Percentiles rank a stretch among this genome's conserved stretches.
Conservation (phyloP, 352 stramenopile species). For the Globisporangium cystogenes region DNA sequence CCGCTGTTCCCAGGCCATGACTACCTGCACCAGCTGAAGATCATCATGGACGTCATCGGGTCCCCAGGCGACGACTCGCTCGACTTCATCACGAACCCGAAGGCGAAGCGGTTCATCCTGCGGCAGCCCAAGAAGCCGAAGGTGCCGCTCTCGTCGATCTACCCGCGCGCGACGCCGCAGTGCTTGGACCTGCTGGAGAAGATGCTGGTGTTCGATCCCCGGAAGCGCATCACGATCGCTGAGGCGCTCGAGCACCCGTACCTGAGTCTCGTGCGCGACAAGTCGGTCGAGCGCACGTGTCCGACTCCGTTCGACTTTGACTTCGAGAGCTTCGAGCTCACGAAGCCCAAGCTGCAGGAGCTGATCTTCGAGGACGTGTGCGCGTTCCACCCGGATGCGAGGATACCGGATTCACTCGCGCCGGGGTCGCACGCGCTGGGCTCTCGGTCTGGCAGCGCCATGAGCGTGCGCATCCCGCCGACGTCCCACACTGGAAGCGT, state of each 20-base stretch:
- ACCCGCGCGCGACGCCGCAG: conserved; percentile 71
- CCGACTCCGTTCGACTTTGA: conserved; percentile 79
- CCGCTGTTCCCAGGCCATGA: conserved; percentile 85
- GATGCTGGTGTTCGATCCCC: conserved; percentile 93
- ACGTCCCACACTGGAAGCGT: conserved; percentile 4
- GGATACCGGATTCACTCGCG: conserved; percentile 30
- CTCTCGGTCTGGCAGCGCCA: conserved; percentile 12
- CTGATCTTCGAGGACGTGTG: conserved; percentile 91
- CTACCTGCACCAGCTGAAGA: conserved; percentile 86
- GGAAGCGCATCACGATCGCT: conserved; percentile 77
- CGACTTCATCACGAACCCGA: conserved; percentile 88
- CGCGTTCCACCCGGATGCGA: conserved; percentile 81
- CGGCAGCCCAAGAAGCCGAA: conserved; percentile 84
- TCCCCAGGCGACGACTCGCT: conserved; percentile 72
- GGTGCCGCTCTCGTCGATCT: conserved; percentile 79
- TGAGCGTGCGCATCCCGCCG: conserved; percentile 15
- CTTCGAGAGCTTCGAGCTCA: conserved; percentile 87
- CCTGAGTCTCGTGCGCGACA: conserved; percentile 68
- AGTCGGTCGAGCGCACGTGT: conserved; percentile 67
- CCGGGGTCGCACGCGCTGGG: conserved; percentile 2
- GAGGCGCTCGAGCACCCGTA: conserved; percentile 79
- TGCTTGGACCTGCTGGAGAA: conserved; percentile 90
- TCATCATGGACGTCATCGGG: conserved; percentile 88
- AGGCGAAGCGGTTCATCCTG: conserved; percentile 86
- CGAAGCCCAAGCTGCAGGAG: conserved; percentile 87